A percentile compares a stretch with the other conserved stretches of the same genome.
Conservation (phyloP, 2,329 filamentous ascomycete species). For the Lasiodiplodia gonubiensis region DNA sequence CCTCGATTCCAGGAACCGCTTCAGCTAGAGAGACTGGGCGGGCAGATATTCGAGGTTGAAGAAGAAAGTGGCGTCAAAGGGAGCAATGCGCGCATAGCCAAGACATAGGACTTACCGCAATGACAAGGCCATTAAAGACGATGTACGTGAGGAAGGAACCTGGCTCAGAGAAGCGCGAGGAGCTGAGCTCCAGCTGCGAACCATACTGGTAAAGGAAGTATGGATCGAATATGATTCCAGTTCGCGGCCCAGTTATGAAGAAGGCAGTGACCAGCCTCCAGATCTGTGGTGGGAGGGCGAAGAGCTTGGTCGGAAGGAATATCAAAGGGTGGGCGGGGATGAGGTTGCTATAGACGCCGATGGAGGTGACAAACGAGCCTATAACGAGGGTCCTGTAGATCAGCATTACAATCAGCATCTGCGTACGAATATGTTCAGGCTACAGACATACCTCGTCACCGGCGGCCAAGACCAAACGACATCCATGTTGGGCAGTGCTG, state of each 20-base stretch:
- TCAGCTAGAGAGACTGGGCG: slow-evolving; percentile 58
- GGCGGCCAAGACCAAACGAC: slow-evolving; percentile 70
- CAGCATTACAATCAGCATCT: slow-evolving; percentile 13
- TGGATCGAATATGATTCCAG: slow-evolving; percentile 72
- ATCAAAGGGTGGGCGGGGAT: slow-evolving; percentile 59
- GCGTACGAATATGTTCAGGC: background rate
- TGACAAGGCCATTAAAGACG: slow-evolving; percentile 71
- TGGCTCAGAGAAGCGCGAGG: slow-evolving; percentile 72
- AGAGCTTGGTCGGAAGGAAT: slow-evolving; percentile 61
- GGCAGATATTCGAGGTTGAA: slow-evolving; percentile 63
- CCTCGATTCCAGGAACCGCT: slow-evolving; percentile 63
- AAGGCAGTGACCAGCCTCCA: slow-evolving; percentile 66
- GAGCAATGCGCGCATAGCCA: background rate
- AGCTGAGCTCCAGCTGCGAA: slow-evolving; percentile 73
- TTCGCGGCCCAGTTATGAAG: slow-evolving; percentile 60
- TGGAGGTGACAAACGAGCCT: slow-evolving; percentile 66
- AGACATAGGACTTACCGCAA: slow-evolving; percentile 70
- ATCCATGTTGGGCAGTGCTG: slow-evolving; percentile 55
- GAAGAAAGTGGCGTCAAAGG: slow-evolving; percentile 4
- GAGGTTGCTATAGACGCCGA: slow-evolving; percentile 64
- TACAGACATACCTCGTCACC: slow-evolving; percentile 64
- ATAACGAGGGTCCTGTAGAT: slow-evolving; percentile 68
- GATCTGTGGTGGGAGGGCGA: slow-evolving; percentile 64
- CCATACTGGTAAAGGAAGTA: slow-evolving; percentile 82
- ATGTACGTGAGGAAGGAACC: slow-evolving; percentile 84